phyloP scores from a whole-genome alignment of 257 asterid species.

The Nicotiana benthamiana region DNA sequence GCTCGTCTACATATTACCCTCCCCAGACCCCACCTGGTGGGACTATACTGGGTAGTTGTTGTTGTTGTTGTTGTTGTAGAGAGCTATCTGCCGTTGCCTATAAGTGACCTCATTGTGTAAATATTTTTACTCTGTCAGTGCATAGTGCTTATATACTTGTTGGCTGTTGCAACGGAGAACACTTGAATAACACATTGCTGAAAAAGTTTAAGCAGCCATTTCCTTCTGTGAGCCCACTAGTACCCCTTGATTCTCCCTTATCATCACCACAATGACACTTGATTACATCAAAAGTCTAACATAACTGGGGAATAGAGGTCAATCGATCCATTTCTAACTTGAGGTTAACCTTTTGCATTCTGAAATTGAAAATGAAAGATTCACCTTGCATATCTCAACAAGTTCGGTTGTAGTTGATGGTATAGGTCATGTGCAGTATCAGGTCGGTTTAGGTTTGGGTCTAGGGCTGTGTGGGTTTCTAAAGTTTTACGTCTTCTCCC shows the following conservation, averaged over 20 bases:
- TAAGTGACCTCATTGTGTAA: no score
- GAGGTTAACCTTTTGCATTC: neutral
- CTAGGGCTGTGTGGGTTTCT: neutral
- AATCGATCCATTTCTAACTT: neutral
- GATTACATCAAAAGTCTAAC: neutral
- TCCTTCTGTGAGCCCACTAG: no score
- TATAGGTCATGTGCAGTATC: neutral
- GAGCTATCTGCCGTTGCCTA: no score
- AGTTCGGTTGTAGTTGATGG: neutral
- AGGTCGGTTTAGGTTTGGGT: neutral
- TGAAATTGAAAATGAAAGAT: neutral
- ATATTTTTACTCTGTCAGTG: no score
- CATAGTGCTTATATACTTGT: no score
- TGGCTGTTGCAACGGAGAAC: neutral
- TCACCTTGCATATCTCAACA: neutral
- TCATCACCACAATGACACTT: neutral
- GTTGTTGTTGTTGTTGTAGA: no score
- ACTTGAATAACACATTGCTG: neutral
- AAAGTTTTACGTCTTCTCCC: neutral
- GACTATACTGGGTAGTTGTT: no score
- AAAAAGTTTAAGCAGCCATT: neutral
- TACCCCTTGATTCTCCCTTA: neutral
- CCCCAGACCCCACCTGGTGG: no score
- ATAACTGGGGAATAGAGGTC: neutral
- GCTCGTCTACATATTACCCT: no score